A percentile compares a stretch with the other conserved stretches of the same genome.
Evolutionary conservation across 2,329 filamentous ascomycete genomes (phyloP).

Genomic region (Didymella keratinophila): DNA sequence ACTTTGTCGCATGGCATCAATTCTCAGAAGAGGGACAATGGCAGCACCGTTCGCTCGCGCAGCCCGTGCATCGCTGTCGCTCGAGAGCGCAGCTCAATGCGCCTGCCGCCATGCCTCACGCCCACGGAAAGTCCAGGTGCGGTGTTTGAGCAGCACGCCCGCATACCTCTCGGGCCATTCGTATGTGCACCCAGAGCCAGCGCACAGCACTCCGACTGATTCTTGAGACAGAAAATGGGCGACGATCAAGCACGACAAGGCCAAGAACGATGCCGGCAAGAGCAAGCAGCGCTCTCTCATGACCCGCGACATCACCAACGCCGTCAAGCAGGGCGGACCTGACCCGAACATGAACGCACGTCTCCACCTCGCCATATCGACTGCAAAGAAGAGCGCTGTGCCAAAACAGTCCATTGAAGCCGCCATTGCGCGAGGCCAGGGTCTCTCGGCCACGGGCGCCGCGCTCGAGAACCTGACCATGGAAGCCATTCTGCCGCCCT

Average conservation of each 20-base stretch:
- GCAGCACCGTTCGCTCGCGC: slow-evolving; percentile 34
- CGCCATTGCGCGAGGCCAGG: slow-evolving; percentile 88
- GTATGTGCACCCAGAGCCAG: slow-evolving; percentile 25
- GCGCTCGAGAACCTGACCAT: slow-evolving; percentile 79
- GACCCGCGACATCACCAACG: slow-evolving; percentile 75
- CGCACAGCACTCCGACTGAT: not conserved
- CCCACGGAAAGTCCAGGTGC: slow-evolving; percentile 28
- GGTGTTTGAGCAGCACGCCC: slow-evolving; percentile 41
- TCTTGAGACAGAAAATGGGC: slow-evolving; percentile 77
- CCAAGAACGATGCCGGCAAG: slow-evolving; percentile 81
- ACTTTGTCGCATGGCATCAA: slow-evolving; percentile 3
- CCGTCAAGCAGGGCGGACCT: slow-evolving; percentile 78
- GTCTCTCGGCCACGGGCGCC: slow-evolving; percentile 75
- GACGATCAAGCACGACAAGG: slow-evolving; percentile 95
- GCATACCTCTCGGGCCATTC: slow-evolving; percentile 44
- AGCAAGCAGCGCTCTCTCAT: slow-evolving; percentile 73
- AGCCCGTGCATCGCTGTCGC: slow-evolving; percentile 21
- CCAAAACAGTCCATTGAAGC: slow-evolving; percentile 85
- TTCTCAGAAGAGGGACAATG: slow-evolving; percentile 26
- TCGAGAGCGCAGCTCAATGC: slow-evolving; percentile 27
- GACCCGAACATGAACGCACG: slow-evolving; percentile 78
- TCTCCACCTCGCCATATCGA: slow-evolving; percentile 74
- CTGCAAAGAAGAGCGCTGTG: slow-evolving; percentile 85
- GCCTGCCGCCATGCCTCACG: slow-evolving; percentile 27
- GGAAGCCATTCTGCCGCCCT: slow-evolving; percentile 80